phyloP scores from a whole-genome alignment of 176 grass and related monocot species.

The Rhynchospora pubera region DNA sequence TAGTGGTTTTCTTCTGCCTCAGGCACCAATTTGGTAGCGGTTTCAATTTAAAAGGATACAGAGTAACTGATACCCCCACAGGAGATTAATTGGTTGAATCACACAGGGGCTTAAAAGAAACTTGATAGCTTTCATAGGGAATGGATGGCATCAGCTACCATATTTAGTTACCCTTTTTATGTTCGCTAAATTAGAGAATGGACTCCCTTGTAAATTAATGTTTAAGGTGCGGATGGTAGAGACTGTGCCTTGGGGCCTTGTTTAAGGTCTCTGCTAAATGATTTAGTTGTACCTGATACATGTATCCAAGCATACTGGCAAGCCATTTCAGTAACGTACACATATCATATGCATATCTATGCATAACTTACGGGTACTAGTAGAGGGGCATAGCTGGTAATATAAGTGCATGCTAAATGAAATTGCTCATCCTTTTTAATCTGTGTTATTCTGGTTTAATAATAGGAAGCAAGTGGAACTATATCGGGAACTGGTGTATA shows the following conservation, averaged over 20 bases:
- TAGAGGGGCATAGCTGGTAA: not conserved
- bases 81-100: not conserved
- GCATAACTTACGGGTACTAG: not conserved
- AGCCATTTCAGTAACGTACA: not conserved
- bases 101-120: not conserved
- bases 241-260: not conserved
- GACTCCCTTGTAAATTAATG: no score
- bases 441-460: constrained; percentile 7
- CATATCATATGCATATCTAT: not conserved
- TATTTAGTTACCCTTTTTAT: not conserved
- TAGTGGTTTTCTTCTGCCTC: constrained; percentile 19
- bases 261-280: no score
- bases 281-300: not conserved
- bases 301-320: no score
- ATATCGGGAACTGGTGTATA: constrained; percentile 78
- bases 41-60: no score
- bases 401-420: not conserved
- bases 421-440: not conserved
- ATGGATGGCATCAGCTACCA: not conserved
- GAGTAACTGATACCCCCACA: no score
- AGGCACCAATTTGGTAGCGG: not conserved
- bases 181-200: not conserved
- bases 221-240: not conserved
- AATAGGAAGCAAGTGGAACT: constrained; percentile 89
- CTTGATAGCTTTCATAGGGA: not conserved